phyloP scores from a whole-genome alignment of 192 early-diverging fungal species.

The Helicostylum pulchrum region DNA sequence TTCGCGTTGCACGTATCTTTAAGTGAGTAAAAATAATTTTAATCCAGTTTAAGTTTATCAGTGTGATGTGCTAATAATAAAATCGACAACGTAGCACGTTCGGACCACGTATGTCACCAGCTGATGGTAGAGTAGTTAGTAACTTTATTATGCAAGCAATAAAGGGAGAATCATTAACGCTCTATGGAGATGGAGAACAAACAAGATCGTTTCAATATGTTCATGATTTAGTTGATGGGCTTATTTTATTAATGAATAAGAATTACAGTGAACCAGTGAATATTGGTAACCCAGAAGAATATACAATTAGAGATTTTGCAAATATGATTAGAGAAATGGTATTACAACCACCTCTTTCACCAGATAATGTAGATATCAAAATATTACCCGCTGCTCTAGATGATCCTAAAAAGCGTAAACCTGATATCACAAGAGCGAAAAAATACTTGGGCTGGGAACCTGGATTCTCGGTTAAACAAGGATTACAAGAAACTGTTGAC shows the following conservation, averaged over 20 bases:
- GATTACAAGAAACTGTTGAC: slow-evolving; percentile 75
- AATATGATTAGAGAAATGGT: slow-evolving; percentile 68
- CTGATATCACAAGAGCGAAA: slow-evolving; percentile 70
- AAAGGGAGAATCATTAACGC: slow-evolving; percentile 67
- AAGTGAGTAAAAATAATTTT: slow-evolving; percentile 39
- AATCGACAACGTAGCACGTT: slow-evolving; percentile 7
- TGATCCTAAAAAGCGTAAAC: slow-evolving; percentile 73
- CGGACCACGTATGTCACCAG: slow-evolving; percentile 74
- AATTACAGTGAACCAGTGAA: slow-evolving; percentile 72
- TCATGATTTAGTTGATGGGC: slow-evolving; percentile 79
- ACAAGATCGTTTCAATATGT: slow-evolving; percentile 85
- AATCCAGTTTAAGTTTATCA: neutral
- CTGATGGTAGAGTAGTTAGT: slow-evolving; percentile 81
- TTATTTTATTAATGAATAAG: slow-evolving; percentile 74
- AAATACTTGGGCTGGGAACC: slow-evolving; percentile 69
- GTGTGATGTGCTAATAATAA: too few relatives aligned
- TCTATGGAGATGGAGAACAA: slow-evolving; percentile 78
- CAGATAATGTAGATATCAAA: slow-evolving; percentile 41
- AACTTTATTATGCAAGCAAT: slow-evolving; percentile 87
- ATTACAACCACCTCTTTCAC: slow-evolving; percentile 27
- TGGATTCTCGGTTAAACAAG: slow-evolving; percentile 70
- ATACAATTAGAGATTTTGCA: slow-evolving; percentile 76
- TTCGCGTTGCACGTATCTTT: slow-evolving; percentile 77
- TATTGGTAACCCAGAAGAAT: slow-evolving; percentile 83
- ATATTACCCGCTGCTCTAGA: slow-evolving; percentile 65